phyloP scores from a whole-genome alignment of 352 stramenopile genomes.

The Pythium brachiatum region DNA sequence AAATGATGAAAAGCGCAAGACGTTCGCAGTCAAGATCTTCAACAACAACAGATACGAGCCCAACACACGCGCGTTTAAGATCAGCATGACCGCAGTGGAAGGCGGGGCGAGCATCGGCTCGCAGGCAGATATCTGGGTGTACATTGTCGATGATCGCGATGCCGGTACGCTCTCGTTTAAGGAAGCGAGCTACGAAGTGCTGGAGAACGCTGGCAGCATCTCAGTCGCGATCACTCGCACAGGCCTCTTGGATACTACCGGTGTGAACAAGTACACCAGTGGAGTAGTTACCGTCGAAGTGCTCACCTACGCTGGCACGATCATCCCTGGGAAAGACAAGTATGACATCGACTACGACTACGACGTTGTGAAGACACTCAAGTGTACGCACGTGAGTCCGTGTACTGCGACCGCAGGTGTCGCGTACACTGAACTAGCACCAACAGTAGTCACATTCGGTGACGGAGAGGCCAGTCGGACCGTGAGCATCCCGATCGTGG shows the following conservation, averaged over 20 bases:
- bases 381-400: conserved; percentile 64
- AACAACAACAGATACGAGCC: conserved; percentile 70
- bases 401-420: conserved; percentile 45
- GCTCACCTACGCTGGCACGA: conserved; percentile 50
- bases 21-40: conserved; percentile 61
- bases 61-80: conserved; percentile 43
- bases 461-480: conserved; percentile 40
- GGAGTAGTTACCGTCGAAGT: conserved; percentile 54
- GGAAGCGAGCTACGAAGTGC: conserved; percentile 50
- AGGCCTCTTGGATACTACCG: conserved; percentile 39
- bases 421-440: conserved; percentile 48
- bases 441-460: conserved; percentile 50
- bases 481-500: conserved; percentile 48
- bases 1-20: conserved; percentile 50
- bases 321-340: conserved; percentile 40
- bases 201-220: conserved; percentile 47
- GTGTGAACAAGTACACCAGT: conserved; percentile 63
- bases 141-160: conserved; percentile 75
- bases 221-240: conserved; percentile 48
- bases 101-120: conserved; percentile 53
- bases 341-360: conserved; percentile 63
- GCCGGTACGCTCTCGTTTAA: conserved; percentile 66
- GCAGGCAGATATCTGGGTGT: conserved; percentile 53
- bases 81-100: conserved; percentile 44
- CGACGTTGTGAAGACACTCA: conserved; percentile 38